Evolutionary conservation across 140 eudicot species (phyloP).

Genomic region (Stevia rebaudiana): DNA sequence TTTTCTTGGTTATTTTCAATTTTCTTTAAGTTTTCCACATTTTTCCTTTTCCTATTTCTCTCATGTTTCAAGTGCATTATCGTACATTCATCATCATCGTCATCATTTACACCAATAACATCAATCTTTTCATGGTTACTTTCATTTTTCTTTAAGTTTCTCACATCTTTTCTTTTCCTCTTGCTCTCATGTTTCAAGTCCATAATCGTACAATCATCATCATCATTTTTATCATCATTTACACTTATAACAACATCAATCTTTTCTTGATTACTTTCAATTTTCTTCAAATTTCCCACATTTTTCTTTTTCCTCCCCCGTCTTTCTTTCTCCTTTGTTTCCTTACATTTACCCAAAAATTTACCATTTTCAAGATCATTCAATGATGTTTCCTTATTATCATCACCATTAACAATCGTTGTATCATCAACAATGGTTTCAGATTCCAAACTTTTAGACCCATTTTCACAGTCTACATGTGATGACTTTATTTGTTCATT

Average conservation of each 20-base stretch:
- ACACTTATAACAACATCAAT: not conserved
- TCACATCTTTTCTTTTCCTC: constrained; percentile 47
- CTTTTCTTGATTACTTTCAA: constrained; percentile 1
- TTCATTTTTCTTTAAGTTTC: not conserved
- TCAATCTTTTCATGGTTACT: constrained; percentile 5
- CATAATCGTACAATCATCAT: constrained; percentile 2
- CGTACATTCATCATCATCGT: constrained; percentile 6
- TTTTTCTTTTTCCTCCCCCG: constrained; percentile 14
- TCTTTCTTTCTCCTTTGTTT: constrained; percentile 9
- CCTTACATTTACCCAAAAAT: not conserved
- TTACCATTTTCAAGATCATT: not conserved
- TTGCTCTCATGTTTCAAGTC: constrained; percentile 23
- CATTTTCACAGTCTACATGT: constrained; percentile 16
- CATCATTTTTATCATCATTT: constrained; percentile 5
- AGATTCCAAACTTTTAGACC: constrained; percentile 18
- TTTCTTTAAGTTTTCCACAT: not conserved
- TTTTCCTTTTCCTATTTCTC: constrained; percentile 51
- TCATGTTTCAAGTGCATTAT: constrained; percentile 13
- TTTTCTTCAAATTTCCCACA: not conserved
- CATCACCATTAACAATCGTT: constrained; percentile 12
- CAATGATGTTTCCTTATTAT: not conserved
- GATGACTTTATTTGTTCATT: not conserved
- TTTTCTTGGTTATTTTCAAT: not conserved
- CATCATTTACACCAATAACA: not conserved
- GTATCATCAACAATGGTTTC: constrained; percentile 10